These are phyloP conservation scores for Chenopodium quinoa DNA, from an alignment of 148 eudicot genomes.

Conservation along the genomic window DNA sequence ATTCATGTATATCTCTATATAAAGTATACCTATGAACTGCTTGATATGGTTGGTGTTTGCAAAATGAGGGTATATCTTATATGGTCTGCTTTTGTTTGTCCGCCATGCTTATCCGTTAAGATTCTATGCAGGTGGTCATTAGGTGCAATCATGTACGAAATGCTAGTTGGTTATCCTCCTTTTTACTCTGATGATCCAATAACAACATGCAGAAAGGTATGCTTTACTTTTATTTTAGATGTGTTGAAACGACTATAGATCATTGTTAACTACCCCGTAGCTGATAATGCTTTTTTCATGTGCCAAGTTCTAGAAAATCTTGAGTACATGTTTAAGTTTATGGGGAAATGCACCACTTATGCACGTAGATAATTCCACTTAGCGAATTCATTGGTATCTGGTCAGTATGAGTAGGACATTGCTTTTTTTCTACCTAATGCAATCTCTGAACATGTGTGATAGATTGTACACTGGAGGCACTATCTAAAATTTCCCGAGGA, in stretches of 20 bases:
- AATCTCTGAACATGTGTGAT: constrained; percentile 19
- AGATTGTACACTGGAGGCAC: constrained; percentile 98
- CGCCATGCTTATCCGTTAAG: constrained; percentile 8
- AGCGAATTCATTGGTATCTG: constrained; percentile 8
- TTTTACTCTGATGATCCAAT: constrained; percentile 93
- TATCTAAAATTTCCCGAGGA: constrained; percentile 90
- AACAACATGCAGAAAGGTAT: constrained; percentile 95
- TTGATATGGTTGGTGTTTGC: background rate
- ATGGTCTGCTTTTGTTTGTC: background rate
- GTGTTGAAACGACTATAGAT: background rate
- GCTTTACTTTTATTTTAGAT: constrained; percentile 20
- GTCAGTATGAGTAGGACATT: background rate
- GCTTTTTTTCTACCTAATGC: background rate
- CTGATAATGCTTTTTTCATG: background rate
- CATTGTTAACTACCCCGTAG: background rate
- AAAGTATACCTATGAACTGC: background rate
- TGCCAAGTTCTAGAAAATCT: background rate
- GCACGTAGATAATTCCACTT: background rate
- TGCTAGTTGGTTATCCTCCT: constrained; percentile 98
- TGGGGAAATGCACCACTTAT: background rate
- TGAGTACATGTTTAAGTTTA: background rate
- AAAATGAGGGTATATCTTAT: background rate
- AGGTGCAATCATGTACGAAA: constrained; percentile 97
- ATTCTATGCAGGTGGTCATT: constrained; percentile 86
- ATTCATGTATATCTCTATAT: background rate